phyloP scores from a whole-genome alignment of 169 alveolate species.

The Condylostoma magnum region DNA sequence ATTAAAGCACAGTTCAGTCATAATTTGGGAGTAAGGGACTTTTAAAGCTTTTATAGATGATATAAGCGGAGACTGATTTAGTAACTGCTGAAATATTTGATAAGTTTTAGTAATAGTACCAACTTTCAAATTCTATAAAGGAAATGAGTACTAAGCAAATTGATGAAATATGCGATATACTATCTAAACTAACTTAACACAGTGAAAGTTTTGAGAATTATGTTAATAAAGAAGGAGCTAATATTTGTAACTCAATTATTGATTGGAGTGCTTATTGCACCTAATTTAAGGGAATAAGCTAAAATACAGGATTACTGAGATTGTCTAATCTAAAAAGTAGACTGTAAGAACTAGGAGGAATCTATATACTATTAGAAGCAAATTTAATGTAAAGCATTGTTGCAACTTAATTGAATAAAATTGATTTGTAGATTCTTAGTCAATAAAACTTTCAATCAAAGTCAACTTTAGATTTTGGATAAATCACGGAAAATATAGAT shows the following conservation, averaged over 20 bases:
- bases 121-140: too few relatives aligned
- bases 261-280: background rate
- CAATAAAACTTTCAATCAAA: background rate
- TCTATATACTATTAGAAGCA: constrained; percentile 7
- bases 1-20: background rate
- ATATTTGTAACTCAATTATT: too few relatives aligned
- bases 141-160: background rate
- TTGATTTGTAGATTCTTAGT: background rate
- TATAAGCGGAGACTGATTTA: background rate
- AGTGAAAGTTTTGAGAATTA: constrained; percentile 27
- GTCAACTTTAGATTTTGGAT: background rate
- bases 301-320: background rate
- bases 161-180: background rate
- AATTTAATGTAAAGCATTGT: background rate
- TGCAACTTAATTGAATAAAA: background rate
- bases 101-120: background rate
- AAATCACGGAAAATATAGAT: background rate
- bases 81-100: background rate
- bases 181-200: constrained; percentile 1
- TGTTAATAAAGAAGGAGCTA: constrained; percentile 2
- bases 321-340: background rate
- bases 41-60: background rate
- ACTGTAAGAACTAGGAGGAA: constrained; percentile 4
- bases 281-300: background rate
- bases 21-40: constrained; percentile 12